Evolutionary conservation across 805 yeast genomes (phyloP).

Genomic region (Barnettozyma botsteinii): DNA sequence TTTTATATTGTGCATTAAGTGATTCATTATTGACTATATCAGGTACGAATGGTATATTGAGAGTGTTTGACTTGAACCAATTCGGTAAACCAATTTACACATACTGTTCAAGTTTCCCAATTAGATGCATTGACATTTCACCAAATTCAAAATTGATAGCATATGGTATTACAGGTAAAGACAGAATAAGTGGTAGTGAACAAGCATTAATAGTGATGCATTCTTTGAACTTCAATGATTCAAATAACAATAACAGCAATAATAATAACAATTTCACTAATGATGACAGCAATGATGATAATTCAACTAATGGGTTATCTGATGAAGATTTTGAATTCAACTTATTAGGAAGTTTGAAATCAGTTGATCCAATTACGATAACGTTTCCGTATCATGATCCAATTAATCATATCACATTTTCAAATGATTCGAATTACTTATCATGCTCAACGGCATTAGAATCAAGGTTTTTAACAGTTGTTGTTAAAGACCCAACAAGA

Average conservation of each 20-base stretch:
- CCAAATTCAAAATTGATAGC: slow-evolving; percentile 61
- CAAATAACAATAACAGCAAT: slow-evolving; percentile 3
- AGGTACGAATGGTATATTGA: slow-evolving; percentile 63
- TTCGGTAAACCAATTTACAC: slow-evolving; percentile 63
- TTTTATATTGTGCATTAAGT: slow-evolving; percentile 53
- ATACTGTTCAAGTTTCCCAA: slow-evolving; percentile 65
- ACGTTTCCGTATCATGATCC: slow-evolving; percentile 87
- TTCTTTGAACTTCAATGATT: slow-evolving; percentile 23
- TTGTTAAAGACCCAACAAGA: slow-evolving; percentile 54
- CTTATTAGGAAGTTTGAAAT: slow-evolving; percentile 16
- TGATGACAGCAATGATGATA: not conserved
- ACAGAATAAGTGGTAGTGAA: slow-evolving; percentile 58
- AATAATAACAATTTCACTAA: not conserved
- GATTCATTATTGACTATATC: slow-evolving; percentile 56
- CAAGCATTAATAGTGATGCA: slow-evolving; percentile 72
- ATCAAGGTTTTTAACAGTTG: slow-evolving; percentile 70
- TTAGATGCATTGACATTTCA: slow-evolving; percentile 71
- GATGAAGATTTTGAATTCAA: slow-evolving; percentile 4
- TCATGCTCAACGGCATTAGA: slow-evolving; percentile 67
- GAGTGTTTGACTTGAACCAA: slow-evolving; percentile 53
- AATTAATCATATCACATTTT: slow-evolving; percentile 65
- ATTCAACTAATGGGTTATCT: slow-evolving; percentile 1
- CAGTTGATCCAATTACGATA: slow-evolving; percentile 59
- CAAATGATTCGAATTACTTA: slow-evolving; percentile 62
- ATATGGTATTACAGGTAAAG: slow-evolving; percentile 78